Percentiles rank a stretch among this genome's conserved stretches.
These are phyloP conservation scores for Trichoderma gamsii DNA, from an alignment of 495 filamentous ascomycete species.

Conservation along the genomic window DNA sequence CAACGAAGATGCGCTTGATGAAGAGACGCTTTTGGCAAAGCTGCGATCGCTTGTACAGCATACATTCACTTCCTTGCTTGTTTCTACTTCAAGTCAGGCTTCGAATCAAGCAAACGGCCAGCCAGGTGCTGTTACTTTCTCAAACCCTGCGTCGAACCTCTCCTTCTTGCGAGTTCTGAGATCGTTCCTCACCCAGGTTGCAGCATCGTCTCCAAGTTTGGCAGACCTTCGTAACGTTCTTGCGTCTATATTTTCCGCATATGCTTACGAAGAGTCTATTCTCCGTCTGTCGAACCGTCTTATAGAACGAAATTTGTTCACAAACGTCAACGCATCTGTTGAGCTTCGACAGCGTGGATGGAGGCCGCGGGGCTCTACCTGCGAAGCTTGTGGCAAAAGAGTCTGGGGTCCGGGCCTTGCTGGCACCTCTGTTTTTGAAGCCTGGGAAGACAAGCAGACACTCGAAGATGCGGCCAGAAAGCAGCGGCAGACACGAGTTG, in stretches of 20 bases:
- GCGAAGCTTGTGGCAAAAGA: conserved; percentile 74
- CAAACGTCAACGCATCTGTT: conserved; percentile 69
- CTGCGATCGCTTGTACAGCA: conserved; percentile 80
- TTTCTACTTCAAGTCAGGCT: conserved; percentile 50
- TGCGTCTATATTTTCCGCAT: conserved; percentile 84
- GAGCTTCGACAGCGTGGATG: conserved; percentile 78
- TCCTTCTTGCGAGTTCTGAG: conserved; percentile 87
- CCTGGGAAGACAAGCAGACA: conserved; percentile 64
- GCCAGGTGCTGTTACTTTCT: not conserved
- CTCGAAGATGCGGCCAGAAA: conserved; percentile 36
- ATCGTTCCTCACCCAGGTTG: conserved; percentile 81
- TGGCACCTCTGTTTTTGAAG: conserved; percentile 62
- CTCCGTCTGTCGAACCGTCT: conserved; percentile 77
- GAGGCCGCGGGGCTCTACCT: conserved; percentile 78
- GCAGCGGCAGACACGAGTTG: conserved; percentile 26
- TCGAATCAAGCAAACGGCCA: conserved; percentile 20
- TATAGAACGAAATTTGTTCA: conserved; percentile 83
- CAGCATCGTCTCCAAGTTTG: conserved; percentile 73
- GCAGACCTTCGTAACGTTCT: conserved; percentile 81
- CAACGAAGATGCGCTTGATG: conserved; percentile 27
- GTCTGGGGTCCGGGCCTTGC: conserved; percentile 88
- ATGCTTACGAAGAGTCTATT: conserved; percentile 86
- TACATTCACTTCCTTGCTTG: conserved; percentile 81
- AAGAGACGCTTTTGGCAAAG: conserved; percentile 52
- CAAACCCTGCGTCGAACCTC: conserved; percentile 45